Percentiles rank a stretch among this genome's conserved stretches.
phyloP scores from a whole-genome alignment of 139 green algal species.

The Spirogloea muscicola region DNA sequence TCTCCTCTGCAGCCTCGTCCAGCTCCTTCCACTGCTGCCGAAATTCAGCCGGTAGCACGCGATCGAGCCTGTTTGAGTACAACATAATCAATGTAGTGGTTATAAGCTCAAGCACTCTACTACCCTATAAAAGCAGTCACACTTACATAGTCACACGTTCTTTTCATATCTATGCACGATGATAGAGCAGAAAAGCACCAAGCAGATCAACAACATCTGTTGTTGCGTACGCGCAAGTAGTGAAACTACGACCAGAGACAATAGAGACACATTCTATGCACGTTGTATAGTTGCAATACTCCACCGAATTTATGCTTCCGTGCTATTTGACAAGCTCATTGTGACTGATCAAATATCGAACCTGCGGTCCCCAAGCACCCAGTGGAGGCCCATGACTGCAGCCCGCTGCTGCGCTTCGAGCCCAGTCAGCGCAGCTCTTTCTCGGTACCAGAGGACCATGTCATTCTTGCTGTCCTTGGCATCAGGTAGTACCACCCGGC shows the following conservation, averaged over 20 bases:
- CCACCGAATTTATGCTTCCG: too few relatives aligned
- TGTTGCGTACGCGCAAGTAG: neutral
- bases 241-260: neutral
- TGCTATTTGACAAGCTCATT: too few relatives aligned
- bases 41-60: constrained; percentile 5
- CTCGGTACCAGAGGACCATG: constrained; percentile 46
- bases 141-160: too few relatives aligned
- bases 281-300: neutral
- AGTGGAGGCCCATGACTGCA: constrained; percentile 44
- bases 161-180: too few relatives aligned
- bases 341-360: too few relatives aligned
- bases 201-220: neutral
- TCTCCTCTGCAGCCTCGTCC: neutral
- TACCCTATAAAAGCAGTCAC: too few relatives aligned
- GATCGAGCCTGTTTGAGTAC: neutral
- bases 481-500: constrained; percentile 41
- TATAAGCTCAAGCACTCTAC: too few relatives aligned
- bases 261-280: neutral
- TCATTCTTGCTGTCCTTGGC: constrained; percentile 25
- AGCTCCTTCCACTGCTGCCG: neutral
- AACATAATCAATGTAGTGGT: neutral
- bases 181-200: too few relatives aligned
- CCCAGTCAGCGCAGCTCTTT: constrained; percentile 4
- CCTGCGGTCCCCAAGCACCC: constrained; percentile 32
- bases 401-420: constrained; percentile 34